phyloP scores from a whole-genome alignment of 225 moss, liverwort and hornwort genomes.

The Marchantia paleacea region DNA sequence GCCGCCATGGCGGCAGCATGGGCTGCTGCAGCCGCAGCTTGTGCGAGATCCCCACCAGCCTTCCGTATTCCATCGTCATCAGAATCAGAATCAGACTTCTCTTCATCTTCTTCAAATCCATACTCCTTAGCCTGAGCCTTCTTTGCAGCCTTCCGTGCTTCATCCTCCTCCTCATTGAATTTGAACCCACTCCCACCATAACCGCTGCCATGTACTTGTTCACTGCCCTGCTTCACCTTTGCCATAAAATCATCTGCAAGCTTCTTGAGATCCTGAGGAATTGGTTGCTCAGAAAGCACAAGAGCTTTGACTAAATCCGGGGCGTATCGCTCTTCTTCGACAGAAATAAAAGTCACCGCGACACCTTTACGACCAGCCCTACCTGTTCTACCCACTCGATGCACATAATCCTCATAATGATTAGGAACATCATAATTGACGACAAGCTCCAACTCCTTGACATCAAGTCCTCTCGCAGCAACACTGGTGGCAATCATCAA shows the following conservation, averaged over 20 bases:
- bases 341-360: constrained; percentile 95
- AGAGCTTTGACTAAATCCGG: constrained; percentile 95
- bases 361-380: constrained; percentile 94
- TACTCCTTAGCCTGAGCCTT: constrained; percentile 98
- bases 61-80: constrained; percentile 98
- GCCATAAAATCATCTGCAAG: constrained; percentile 94
- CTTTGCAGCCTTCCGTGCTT: constrained; percentile 93
- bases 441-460: constrained; percentile 95
- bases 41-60: constrained; percentile 92
- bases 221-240: constrained; percentile 97
- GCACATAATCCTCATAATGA: constrained; percentile 97
- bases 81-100: constrained; percentile 95
- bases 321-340: constrained; percentile 90
- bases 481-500: constrained; percentile 97
- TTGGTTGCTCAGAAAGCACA: constrained; percentile 86
- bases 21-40: constrained; percentile 70
- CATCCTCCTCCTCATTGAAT: constrained; percentile 98
- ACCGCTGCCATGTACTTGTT: constrained; percentile 98
- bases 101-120: constrained; percentile 98
- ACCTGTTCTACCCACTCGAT: constrained; percentile 96
- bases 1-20: constrained; percentile 97
- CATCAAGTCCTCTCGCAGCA: constrained; percentile 96
- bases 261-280: constrained; percentile 92
- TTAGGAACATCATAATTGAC: constrained; percentile 98
- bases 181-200: constrained; percentile 99